Percentiles rank a stretch among this genome's conserved stretches.
These are phyloP conservation scores for Metschnikowia corniflorae DNA, from an alignment of 805 yeast genomes.

Conservation along the genomic window DNA sequence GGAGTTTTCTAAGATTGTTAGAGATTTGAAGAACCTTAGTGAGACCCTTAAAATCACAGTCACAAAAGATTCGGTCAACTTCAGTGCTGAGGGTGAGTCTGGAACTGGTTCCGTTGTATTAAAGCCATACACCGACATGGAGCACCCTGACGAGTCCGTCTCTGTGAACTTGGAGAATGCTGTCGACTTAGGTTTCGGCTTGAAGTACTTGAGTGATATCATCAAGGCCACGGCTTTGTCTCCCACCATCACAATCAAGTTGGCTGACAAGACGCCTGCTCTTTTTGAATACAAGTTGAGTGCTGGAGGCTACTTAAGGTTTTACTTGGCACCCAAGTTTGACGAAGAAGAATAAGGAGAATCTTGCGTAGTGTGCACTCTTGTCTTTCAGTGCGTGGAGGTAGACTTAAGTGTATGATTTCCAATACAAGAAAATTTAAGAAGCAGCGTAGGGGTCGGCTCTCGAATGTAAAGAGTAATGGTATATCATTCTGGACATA, in stretches of 20 bases:
- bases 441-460: too few species aligned
- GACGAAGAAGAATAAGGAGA: constrained; percentile 68
- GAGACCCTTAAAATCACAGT: constrained; percentile 84
- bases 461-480: too few species aligned
- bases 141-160: constrained; percentile 71
- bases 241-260: constrained; percentile 71
- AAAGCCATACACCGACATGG: constrained; percentile 80
- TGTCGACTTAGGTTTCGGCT: constrained; percentile 85
- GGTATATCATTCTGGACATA: too few species aligned
- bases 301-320: constrained; percentile 84
- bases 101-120: constrained; percentile 84
- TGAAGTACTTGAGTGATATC: constrained; percentile 85
- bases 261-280: constrained; percentile 91
- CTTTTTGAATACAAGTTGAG: constrained; percentile 87
- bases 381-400: too few species aligned
- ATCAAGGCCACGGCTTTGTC: constrained; percentile 86
- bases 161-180: constrained; percentile 79
- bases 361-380: too few species aligned
- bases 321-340: constrained; percentile 96
- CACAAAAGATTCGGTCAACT: constrained; percentile 88
- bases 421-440: background rate
- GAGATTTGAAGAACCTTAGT: constrained; percentile 81
- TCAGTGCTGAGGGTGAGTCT: constrained; percentile 85
- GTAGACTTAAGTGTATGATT: background rate
- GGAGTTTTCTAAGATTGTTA: constrained; percentile 84